Evolutionary conservation across 2,329 filamentous ascomycete species (phyloP), one percentile per base, ranked within the genome.

Genomic region (Cladosporium sp.): DNA sequence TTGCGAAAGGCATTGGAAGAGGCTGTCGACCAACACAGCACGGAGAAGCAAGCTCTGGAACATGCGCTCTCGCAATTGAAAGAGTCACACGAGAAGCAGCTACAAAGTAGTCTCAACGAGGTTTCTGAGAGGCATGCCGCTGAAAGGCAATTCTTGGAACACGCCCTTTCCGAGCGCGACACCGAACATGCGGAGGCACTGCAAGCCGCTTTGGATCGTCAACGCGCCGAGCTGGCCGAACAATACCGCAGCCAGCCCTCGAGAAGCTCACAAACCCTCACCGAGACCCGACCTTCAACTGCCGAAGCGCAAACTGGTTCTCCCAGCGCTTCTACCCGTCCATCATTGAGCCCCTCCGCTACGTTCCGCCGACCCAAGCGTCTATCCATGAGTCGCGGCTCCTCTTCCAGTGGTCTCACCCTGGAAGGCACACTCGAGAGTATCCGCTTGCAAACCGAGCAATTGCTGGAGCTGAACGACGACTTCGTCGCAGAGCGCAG

Each of bases 361-460:
- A 59, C 57, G 21, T 59, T 59, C 57, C 34, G 36, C 38, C 57
- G 57, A 8, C 62, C 36, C 24, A 44, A 38, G 32, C 52, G 44
- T 12, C 51, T 49, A 15, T 28, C 38, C 15, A 15, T 55, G 24
- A 51, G 49, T 15, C 21, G 57, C 38, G 11, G 44, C 41, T 47
- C 24, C n/a, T 52, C 32, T 26, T 47, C 59, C 58, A 59, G 57
- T 36, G 47, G 62, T 4, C 68, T 70, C 59, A 74, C 73, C 18
- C 70, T 77, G n/a, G 74, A 76, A 66, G 74, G 75, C 24, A 75
- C 74, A 1, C 64, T 77, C 36, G 74, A 73, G 36, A 75, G 73
- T 57, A 68, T 76, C 34, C 71, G 71, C 12, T 62, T 76, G 47
- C 75, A 77, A 59, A 75, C 74, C 3, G 73, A 75, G 66, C 75